These are phyloP conservation scores for Neostapfia colusana DNA, from an alignment of 176 grass and related monocot species.

Conservation along the genomic window DNA sequence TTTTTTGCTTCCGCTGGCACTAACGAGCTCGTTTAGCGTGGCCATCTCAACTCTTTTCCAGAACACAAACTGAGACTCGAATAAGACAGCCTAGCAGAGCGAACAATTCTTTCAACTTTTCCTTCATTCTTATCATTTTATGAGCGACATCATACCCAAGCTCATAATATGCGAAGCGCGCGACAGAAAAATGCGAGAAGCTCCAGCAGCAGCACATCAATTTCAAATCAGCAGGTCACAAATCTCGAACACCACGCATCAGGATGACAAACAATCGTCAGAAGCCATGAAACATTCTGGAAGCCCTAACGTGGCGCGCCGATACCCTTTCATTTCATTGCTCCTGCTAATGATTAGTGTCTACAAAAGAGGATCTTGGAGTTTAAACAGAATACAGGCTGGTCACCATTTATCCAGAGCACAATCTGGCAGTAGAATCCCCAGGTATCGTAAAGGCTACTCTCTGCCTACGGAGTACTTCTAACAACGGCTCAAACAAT, in stretches of 20 bases:
- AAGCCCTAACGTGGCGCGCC: not conserved
- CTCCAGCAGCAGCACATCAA: not conserved
- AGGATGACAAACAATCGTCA: not conserved
- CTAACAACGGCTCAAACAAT: conserved; percentile 41
- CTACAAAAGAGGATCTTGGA: conserved; percentile 45
- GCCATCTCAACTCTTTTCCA: no score
- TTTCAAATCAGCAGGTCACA: not conserved
- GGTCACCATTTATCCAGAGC: conserved; percentile 43
- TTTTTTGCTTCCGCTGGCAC: no score
- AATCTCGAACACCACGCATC: not conserved
- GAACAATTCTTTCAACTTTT: not conserved
- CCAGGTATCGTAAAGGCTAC: conserved; percentile 45
- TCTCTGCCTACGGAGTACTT: conserved; percentile 40
- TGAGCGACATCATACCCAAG: not conserved
- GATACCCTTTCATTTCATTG: conserved; percentile 41
- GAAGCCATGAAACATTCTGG: not conserved
- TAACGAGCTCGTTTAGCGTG: no score
- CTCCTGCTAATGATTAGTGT: conserved; percentile 29
- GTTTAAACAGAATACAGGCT: conserved; percentile 47
- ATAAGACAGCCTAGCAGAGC: not conserved
- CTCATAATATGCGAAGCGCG: not conserved
- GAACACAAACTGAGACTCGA: not conserved
- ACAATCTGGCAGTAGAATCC: conserved; percentile 44
- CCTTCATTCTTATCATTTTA: not conserved
- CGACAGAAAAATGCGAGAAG: not conserved